These are phyloP conservation scores for Carex kokanica DNA, from an alignment of 176 grass and related monocot species.

Conservation along the genomic window DNA sequence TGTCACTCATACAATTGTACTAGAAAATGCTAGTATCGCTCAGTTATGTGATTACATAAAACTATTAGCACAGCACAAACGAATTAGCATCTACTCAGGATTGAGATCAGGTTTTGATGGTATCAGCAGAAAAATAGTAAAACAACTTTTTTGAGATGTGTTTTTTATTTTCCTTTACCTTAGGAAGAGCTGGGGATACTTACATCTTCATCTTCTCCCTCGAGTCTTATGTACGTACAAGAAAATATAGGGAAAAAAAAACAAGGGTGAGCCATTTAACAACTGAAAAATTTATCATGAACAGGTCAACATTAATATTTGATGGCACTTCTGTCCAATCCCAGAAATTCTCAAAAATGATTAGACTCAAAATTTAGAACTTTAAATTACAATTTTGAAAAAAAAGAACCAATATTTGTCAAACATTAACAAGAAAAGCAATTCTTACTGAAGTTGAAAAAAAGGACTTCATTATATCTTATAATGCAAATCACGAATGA, in stretches of 20 bases:
- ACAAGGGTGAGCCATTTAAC: background rate
- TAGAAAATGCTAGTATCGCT: background rate
- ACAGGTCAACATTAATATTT: background rate
- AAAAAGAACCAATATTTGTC: background rate
- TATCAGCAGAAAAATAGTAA: background rate
- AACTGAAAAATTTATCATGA: background rate
- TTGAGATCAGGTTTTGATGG: background rate
- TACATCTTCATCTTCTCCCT: conserved; percentile 26
- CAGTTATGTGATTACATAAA: background rate
- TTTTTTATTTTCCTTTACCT: background rate
- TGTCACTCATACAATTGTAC: background rate
- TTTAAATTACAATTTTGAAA: background rate
- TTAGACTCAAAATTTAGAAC: background rate
- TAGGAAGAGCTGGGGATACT: conserved; percentile 10
- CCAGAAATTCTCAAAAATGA: background rate
- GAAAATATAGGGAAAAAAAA: background rate
- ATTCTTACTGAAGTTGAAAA: background rate
- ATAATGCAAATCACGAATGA: background rate
- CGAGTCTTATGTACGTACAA: conserved; percentile 3
- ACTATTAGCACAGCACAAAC: background rate
- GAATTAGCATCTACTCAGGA: background rate
- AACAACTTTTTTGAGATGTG: background rate
- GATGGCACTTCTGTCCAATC: too few species aligned
- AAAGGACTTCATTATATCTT: background rate
- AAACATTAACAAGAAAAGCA: background rate